phyloP scores from a whole-genome alignment of 108 stramenopile genomes.

The Skeletonema grethae region DNA sequence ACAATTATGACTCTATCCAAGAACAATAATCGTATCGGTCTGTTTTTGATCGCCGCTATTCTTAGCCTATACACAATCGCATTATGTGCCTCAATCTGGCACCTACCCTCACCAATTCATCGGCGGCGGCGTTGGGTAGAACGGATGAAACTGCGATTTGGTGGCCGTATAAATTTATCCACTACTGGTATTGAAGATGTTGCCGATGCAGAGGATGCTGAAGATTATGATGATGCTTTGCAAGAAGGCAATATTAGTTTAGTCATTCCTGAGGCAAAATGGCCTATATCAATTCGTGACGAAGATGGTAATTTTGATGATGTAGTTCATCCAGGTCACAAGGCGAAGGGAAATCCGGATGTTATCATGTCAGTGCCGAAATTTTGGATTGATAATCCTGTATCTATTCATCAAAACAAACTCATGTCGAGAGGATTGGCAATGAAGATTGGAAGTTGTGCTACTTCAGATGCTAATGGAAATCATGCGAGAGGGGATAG shows the following conservation, averaged over 20 bases:
- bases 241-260: not conserved
- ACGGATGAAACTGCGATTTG: slow-evolving; percentile 4
- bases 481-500: slow-evolving; percentile 60
- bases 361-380: slow-evolving; percentile 64
- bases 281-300: slow-evolving; percentile 75
- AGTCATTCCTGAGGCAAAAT: slow-evolving; percentile 50
- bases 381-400: slow-evolving; percentile 60
- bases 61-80: slow-evolving; percentile 35
- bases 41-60: slow-evolving; percentile 22
- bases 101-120: slow-evolving; percentile 37
- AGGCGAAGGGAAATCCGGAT: slow-evolving; percentile 44
- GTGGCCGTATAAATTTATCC: slow-evolving; percentile 31
- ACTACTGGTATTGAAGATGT: slow-evolving; percentile 33
- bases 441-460: slow-evolving; percentile 74
- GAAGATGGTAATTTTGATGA: slow-evolving; percentile 63
- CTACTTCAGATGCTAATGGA: slow-evolving; percentile 63
- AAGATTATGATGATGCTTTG: not conserved
- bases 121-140: slow-evolving; percentile 32
- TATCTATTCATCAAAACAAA: slow-evolving; percentile 63
- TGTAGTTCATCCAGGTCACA: slow-evolving; percentile 72
- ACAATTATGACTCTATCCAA: not conserved
- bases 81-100: slow-evolving; percentile 29
- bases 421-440: slow-evolving; percentile 71
- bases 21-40: slow-evolving; percentile 40
- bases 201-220: slow-evolving; percentile 6